Base-by-base conservation (phyloP, 352 stramenopile species). In the Pilasporangium apinafurcum region DNA sequence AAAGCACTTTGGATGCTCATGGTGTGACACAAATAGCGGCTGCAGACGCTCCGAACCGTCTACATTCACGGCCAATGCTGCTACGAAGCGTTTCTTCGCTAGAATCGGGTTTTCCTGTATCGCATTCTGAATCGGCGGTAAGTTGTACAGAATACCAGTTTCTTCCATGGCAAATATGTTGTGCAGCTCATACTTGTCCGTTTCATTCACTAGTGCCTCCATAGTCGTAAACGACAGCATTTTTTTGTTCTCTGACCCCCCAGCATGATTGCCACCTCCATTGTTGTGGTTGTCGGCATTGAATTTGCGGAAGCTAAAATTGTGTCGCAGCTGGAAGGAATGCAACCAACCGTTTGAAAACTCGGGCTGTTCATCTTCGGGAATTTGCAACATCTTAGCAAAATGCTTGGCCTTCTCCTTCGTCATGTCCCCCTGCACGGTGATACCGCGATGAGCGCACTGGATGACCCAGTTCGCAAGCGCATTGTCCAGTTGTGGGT, bases 331-430 rank as follows among this genome's bases (percentile, higher is more conserved):
- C 43, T 89, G 75, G 59, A 89, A 89, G 25, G 71, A 86, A 44
- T 86, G 75, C 14, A 89, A 50, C 77, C 77, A 89, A 5, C 77
- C 77, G 43, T 89, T 89, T 0, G 77, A 89, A 51, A 89, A 89
- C 38, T 86, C 80, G 7, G 77, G 80, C 50, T 87, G 76, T 25
- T 86, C 77, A 25, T 67, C 72, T 17, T 85, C 72, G 1, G 75
- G 77, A 50, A 90, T 90, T 9, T 54, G 51, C n/a, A 90, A 56
- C 78, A 90, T 88, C 37, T 81, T 73, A 25, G 80, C 77, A 46
- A 92, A 88, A 34, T 90, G 68, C 48, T 87, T 87, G 48, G 75
- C 80, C 40, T 92, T 92, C 44, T 92, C 77, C 50, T 92, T 92
- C 24, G 79, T 92, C 32, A 83, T 70, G 50, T 92, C 80, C 29